phyloP scores from a whole-genome alignment of 352 stramenopile genomes.

The Globisporangium nunn region DNA sequence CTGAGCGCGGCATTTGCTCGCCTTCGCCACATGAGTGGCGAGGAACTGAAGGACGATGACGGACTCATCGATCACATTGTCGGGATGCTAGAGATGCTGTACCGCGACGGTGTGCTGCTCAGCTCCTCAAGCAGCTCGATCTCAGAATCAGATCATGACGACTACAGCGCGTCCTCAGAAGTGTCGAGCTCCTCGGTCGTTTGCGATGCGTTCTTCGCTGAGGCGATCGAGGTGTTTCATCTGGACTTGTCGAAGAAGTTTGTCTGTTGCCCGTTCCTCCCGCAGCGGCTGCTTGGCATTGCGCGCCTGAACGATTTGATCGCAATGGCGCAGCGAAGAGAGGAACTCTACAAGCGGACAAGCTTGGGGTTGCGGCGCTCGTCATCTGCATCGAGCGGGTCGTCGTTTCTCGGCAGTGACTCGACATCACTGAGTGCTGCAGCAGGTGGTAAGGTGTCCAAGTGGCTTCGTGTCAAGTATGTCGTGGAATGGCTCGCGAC shows the following conservation, averaged over 20 bases:
- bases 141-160: slow-evolving; percentile 12
- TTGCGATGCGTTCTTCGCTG: slow-evolving; percentile 46
- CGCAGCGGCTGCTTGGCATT: slow-evolving; percentile 64
- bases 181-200: slow-evolving; percentile 11
- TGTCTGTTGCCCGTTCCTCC: slow-evolving; percentile 80
- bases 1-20: slow-evolving; percentile 62
- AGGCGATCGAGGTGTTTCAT: slow-evolving; percentile 77
- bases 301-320: slow-evolving; percentile 73
- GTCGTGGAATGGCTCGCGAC: slow-evolving; percentile 72
- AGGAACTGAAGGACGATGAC: slow-evolving; percentile 78
- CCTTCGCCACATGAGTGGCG: slow-evolving; percentile 51
- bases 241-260: slow-evolving; percentile 83
- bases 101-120: slow-evolving; percentile 52
- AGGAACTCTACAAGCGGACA: slow-evolving; percentile 56
- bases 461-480: slow-evolving; percentile 69
- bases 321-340: slow-evolving; percentile 58
- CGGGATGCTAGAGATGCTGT: slow-evolving; percentile 59
- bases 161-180: slow-evolving; percentile 6
- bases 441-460: slow-evolving; percentile 29
- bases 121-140: slow-evolving; percentile 15
- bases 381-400: slow-evolving; percentile 18
- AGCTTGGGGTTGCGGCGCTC: slow-evolving; percentile 42
- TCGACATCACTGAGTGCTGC: slow-evolving; percentile 9
- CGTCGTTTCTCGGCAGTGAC: slow-evolving; percentile 15
- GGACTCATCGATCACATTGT: slow-evolving; percentile 73